Base-by-base conservation (phyloP, 495 filamentous ascomycete species). In the Penicillium desertorum region DNA sequence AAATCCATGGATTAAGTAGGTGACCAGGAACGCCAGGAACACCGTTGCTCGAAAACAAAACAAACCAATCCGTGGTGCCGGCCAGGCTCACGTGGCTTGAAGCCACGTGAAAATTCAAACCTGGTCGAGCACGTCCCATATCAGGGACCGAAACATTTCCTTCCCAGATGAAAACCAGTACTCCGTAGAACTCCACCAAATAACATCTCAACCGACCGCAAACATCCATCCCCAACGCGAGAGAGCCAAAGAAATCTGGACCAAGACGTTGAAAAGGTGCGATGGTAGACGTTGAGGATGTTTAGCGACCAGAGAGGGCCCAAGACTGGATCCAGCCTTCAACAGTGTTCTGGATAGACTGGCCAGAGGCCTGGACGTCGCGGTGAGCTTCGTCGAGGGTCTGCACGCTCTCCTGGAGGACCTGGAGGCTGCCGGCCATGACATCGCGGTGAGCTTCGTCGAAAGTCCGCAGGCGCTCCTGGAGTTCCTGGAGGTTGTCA, bases 301-400 rank as follows among this genome's bases (percentile, higher is more conserved):
- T 19, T 55, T 50, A 66, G 22, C 44, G 19, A 16, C 61, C 58
- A 11, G 20, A 25, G 7, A n/a, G 16, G 16, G 37, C 19, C 62
- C 62, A 67, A 9, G 30, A 14, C 17, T 37, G 58, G 3, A 60
- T 17, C 66, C 66, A 71, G 25, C 5, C 25, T 1, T 65, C 57
- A 23, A 69, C 42, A 4, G 51, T 39, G n/a, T 49, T 11, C 23
- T 62, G 58, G 3, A 63, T 57, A 44, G 51, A 17, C 2, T 54
- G 29, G 7, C 61, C 47, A 43, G 64, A 45, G n/a, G 53, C 55
- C 42, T 66, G 46, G 8, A 51, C 54, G 11, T 51, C 45, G 1
- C 47, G 17, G 19, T 62, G 32, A 41, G 69, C 58, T 27, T 57
- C 41, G 12, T 58, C 54, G 7, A 55, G 43, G 29, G 64, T 54